Conservation (phyloP, 2,329 filamentous ascomycete genomes). For the Lasiodiplodia hormozganensis region DNA sequence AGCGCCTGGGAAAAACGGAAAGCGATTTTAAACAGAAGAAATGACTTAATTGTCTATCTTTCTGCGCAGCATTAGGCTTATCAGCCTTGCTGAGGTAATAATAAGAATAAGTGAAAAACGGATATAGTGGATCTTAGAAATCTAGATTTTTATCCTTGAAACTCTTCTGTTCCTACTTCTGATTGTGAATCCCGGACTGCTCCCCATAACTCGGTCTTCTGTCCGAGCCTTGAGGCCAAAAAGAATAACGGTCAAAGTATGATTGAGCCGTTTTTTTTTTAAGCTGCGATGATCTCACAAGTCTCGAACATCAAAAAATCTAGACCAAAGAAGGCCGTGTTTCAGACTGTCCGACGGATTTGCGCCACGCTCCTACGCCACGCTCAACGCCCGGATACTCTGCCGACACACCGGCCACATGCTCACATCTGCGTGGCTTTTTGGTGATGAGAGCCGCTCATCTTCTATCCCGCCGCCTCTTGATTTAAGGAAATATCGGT, state of each 20-base stretch:
- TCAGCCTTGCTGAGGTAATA: not conserved
- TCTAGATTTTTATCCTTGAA: not conserved
- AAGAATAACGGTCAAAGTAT: not conserved
- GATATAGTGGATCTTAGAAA: not conserved
- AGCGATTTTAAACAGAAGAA: conserved; percentile 3
- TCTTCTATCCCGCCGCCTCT: not conserved
- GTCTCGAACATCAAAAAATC: not conserved
- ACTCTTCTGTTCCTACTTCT: not conserved
- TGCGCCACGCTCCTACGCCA: not conserved
- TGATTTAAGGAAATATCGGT: not conserved
- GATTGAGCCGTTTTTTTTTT: not conserved
- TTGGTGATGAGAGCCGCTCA: not conserved
- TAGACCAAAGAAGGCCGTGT: not conserved
- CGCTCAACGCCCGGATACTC: not conserved
- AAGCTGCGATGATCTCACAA: not conserved
- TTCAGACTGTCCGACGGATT: not conserved
- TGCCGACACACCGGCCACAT: not conserved
- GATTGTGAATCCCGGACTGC: not conserved
- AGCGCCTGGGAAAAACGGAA: conserved; percentile 20
- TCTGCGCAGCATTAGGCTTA: not conserved
- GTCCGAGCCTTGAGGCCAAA: not conserved
- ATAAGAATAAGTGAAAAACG: conserved; percentile 1
- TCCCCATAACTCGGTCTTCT: not conserved
- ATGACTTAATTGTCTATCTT: not conserved
- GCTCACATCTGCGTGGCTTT: not conserved